Evolutionary conservation across 2,329 filamentous ascomycete species (phyloP).

Genomic region (Sporothrix curviconia): DNA sequence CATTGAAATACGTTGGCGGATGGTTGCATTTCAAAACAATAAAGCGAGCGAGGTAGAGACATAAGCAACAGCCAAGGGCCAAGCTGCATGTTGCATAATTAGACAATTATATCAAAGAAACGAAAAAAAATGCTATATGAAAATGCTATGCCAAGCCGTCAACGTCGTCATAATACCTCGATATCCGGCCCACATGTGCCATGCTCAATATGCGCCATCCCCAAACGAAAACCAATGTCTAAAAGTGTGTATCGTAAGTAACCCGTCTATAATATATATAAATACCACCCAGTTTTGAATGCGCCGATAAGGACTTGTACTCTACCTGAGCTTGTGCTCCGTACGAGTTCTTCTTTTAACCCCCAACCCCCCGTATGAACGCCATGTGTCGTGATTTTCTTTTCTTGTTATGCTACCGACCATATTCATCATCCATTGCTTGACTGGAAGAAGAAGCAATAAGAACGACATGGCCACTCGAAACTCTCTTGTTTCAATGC

Average conservation of each 20-base stretch:
- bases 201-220: too few relatives aligned
- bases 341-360: not conserved
- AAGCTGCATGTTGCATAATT: not conserved
- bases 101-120: too few relatives aligned
- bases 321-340: not conserved
- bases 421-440: not conserved
- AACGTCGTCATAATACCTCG: too few relatives aligned
- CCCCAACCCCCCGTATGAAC: not conserved
- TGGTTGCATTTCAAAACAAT: not conserved
- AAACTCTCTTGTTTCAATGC: constrained; percentile 2
- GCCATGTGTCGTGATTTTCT: not conserved
- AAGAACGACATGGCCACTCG: not conserved
- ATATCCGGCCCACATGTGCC: too few relatives aligned
- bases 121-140: too few relatives aligned
- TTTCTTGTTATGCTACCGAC: not conserved
- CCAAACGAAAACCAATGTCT: too few relatives aligned
- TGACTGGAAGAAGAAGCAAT: not conserved
- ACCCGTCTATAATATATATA: too few relatives aligned
- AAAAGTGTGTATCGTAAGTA: not conserved
- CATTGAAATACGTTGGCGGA: too few relatives aligned
- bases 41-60: not conserved
- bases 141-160: too few relatives aligned
- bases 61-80: not conserved
- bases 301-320: not conserved
- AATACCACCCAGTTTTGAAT: too few relatives aligned